A percentile compares a stretch with the other conserved stretches of the same genome.
phyloP scores from a whole-genome alignment of 2,329 filamentous ascomycete genomes.

The Fusarium sp. region DNA sequence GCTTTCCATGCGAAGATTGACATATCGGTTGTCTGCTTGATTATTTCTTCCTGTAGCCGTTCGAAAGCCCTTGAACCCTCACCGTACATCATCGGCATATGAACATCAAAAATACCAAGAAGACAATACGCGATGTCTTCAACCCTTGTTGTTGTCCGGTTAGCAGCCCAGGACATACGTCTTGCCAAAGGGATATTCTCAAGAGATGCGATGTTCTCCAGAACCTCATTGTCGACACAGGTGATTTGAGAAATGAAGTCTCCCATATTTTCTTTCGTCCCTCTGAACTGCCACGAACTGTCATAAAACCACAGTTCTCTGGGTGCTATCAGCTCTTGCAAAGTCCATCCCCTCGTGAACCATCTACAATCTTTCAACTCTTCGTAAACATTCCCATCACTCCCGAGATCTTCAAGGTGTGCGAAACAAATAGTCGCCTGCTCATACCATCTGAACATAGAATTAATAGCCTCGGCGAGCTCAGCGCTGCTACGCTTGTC shows the following conservation, averaged over 20 bases:
- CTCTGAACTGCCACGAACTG: background rate
- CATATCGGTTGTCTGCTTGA: slow-evolving; percentile 22
- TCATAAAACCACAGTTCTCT: background rate
- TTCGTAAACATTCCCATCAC: background rate
- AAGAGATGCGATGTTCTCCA: background rate
- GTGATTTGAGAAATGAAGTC: background rate
- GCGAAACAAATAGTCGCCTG: background rate
- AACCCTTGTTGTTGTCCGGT: background rate
- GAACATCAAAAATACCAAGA: slow-evolving; percentile 12
- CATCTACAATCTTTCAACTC: background rate
- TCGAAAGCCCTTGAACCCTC: slow-evolving; percentile 17
- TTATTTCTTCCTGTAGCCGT: slow-evolving; percentile 25
- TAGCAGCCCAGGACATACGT: slow-evolving; percentile 27
- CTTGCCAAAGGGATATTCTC: slow-evolving; percentile 2
- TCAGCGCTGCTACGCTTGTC: slow-evolving; percentile 18
- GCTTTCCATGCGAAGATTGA: slow-evolving; percentile 23
- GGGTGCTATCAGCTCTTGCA: slow-evolving; percentile 11
- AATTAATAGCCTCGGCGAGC: slow-evolving; percentile 1
- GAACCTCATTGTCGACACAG: background rate
- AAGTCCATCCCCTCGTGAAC: slow-evolving; percentile 15
- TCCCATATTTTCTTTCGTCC: background rate
- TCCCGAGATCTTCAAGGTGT: background rate
- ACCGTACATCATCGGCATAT: slow-evolving; percentile 27
- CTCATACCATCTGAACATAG: slow-evolving; percentile 16
- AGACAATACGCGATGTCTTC: slow-evolving; percentile 27